Evolutionary conservation across 768 basidiomycete species (phyloP), one percentile per base, ranked within the genome.

Genomic region (Boletus edulis): DNA sequence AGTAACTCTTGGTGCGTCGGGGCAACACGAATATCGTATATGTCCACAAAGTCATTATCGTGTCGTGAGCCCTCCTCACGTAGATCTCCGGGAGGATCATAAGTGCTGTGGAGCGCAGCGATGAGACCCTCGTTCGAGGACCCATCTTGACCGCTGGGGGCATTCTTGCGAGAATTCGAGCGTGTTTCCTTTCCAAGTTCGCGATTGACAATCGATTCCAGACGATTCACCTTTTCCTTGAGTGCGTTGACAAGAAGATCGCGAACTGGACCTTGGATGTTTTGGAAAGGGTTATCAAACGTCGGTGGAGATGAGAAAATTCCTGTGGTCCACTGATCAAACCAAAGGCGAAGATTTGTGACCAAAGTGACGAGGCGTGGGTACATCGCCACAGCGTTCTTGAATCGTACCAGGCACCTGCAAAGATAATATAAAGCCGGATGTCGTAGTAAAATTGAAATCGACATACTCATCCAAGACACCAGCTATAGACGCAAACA

Each of bases 1-100:
- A 80, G 65, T 9, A 92, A 75, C 61, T 92, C 90, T 6, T 77
- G 68, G 41, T 87, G 78, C 0, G 90, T 91, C 0, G 90, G 90
- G 0, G 84, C 81, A 45, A 89, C 78, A n/a, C 81, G 74, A 42
- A 91, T 87, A 3, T 81, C 71, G 2, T 62, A 24, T 11, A 90
- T 84, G 37, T 83, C 76, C 24, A 69, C 64, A 43, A 69, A 73
- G 59, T 89, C 88, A 51, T 90, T 91, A 63, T 91, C 82, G 55
- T 91, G 88, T 1, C 89, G 78, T 0, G 78, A 75, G 0, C 85
- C 85, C 0, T 72, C 76, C 2, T 49, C 29, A 12, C 81, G 78
- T 2, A 80, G 67, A 0, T 62, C 63, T 10, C 86, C 86, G 0
- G 87, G 86, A 4, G 81, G 81, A 29, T 83, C 79, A 56, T 81